These are phyloP conservation scores for Torrubiella hemipterigena DNA, from an alignment of 2,329 filamentous ascomycete species.

Conservation along the genomic window DNA sequence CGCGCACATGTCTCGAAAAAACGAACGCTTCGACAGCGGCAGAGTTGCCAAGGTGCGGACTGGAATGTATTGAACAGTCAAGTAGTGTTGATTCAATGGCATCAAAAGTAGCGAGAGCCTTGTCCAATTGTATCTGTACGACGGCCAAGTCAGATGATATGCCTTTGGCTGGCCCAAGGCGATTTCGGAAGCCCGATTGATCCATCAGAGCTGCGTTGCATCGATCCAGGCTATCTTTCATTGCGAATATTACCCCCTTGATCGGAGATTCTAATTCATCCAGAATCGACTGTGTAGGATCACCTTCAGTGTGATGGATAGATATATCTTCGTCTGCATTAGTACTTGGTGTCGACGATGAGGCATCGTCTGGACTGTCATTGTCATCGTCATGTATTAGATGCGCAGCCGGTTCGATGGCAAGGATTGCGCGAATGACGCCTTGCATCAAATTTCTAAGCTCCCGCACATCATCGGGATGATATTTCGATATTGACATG, in stretches of 20 bases:
- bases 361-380: conserved; percentile 13
- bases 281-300: conserved; percentile 3
- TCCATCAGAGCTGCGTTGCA: conserved; percentile 43
- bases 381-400: no score
- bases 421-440: conserved; percentile 39
- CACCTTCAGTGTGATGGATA: conserved; percentile 4
- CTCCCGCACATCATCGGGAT: conserved; percentile 33
- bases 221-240: conserved; percentile 28
- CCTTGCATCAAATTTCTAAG: conserved; percentile 44
- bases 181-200: conserved; percentile 35
- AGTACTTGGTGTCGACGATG: conserved; percentile 8
- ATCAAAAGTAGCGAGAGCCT: conserved; percentile 33
- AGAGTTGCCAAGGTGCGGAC: conserved; percentile 31
- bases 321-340: conserved; percentile 2
- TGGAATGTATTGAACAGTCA: conserved; percentile 28
- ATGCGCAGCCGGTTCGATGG: no score
- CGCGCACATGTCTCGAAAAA: conserved; percentile 41
- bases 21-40: conserved; percentile 42
- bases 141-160: conserved; percentile 29
- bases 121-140: conserved; percentile 25
- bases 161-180: conserved; percentile 29
- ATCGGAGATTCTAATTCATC: conserved; percentile 31
- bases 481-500: conserved; percentile 41
- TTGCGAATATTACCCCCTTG: conserved; percentile 30
- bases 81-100: conserved; percentile 33